Conservation (phyloP, 1,284 basidiomycete genomes). For the Leccinum olivaceoglutinosum region DNA sequence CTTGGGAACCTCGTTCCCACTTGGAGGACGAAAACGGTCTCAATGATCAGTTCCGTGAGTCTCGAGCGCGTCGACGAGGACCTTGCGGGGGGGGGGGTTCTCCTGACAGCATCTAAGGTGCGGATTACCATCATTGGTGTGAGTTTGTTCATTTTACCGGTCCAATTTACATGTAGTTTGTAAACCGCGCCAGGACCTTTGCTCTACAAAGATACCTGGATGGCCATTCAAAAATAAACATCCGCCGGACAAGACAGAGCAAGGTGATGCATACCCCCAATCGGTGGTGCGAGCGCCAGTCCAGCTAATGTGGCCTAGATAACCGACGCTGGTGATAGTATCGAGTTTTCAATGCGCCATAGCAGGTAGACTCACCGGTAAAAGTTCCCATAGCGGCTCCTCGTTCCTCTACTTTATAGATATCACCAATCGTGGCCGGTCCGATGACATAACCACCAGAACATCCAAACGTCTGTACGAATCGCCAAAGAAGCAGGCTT, state of each 20-base stretch:
- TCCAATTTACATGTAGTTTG: conserved; percentile 34
- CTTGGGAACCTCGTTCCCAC: no score
- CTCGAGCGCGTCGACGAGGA: no score
- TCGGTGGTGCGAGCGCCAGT: conserved; percentile 39
- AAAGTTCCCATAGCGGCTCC: conserved; percentile 46
- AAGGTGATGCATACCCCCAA: conserved; percentile 32
- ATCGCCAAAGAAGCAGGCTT: conserved; percentile 39
- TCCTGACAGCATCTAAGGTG: no score
- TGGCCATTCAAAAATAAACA: not conserved
- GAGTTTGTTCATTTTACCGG: no score
- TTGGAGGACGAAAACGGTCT: no score
- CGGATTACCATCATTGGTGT: no score
- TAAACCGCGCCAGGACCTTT: conserved; percentile 66
- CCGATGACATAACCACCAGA: conserved; percentile 39
- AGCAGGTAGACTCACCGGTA: conserved; percentile 29
- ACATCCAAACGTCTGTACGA: conserved; percentile 43
- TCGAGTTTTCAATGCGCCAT: not conserved
- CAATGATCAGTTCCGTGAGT: no score
- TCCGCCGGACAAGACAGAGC: not conserved
- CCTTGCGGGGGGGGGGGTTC: no score
- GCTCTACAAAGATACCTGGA: conserved; percentile 43
- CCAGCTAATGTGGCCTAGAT: conserved; percentile 40
- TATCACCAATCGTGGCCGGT: conserved; percentile 45
- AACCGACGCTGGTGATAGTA: not conserved
- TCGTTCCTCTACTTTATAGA: conserved; percentile 41